A percentile compares a stretch with the other conserved stretches of the same genome.
Evolutionary conservation across 305 asterid species (phyloP).

Genomic region (Fraxinus latifolia): DNA sequence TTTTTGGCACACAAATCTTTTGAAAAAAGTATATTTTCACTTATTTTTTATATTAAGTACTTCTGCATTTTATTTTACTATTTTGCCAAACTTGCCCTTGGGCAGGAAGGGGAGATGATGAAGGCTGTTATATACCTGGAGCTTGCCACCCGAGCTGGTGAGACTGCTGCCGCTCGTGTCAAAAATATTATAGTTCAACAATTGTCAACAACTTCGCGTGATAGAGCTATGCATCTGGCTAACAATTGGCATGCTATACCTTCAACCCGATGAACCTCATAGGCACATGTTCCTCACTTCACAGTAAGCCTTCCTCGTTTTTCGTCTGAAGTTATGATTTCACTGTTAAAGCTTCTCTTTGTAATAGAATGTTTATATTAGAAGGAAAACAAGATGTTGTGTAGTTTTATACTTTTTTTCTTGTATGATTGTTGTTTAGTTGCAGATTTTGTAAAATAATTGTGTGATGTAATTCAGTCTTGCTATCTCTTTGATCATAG

Average conservation of each 20-base stretch:
- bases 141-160: slow-evolving; percentile 74
- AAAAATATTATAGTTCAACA: slow-evolving; percentile 49
- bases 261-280: slow-evolving; percentile 38
- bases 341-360: neutral
- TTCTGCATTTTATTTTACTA: neutral
- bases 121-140: slow-evolving; percentile 80
- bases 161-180: slow-evolving; percentile 51
- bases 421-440: neutral
- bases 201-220: slow-evolving; percentile 45
- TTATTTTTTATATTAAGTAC: no score
- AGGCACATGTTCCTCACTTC: neutral
- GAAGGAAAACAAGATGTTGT: neutral
- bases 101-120: slow-evolving; percentile 78
- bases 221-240: slow-evolving; percentile 52
- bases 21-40: neutral
- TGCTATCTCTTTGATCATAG: neutral
- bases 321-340: neutral
- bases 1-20: neutral
- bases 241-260: slow-evolving; percentile 62
- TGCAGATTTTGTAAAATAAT: neutral
- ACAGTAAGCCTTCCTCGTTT: neutral
- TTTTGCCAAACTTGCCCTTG: neutral
- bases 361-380: neutral
- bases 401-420: neutral
- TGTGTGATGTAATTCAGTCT: neutral